These are phyloP conservation scores for Capsella bursapastoris DNA, from an alignment of 345 rosid genomes.

Conservation along the genomic window DNA sequence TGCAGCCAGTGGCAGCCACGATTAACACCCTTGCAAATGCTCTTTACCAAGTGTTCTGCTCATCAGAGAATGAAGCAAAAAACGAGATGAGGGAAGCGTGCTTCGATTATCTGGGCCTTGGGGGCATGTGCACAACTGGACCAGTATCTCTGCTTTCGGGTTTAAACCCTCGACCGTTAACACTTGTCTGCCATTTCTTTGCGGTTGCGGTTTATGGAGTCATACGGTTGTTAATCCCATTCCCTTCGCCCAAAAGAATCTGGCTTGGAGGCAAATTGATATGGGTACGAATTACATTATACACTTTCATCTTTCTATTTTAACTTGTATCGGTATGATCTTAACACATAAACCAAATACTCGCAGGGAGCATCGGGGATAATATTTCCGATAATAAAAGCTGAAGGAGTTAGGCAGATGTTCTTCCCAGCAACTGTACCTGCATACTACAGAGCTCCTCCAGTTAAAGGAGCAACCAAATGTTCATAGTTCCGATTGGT, in stretches of 20 bases:
- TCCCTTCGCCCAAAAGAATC: conserved; percentile 55
- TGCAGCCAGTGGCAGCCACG: conserved; percentile 58
- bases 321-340: not conserved
- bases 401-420: conserved; percentile 60
- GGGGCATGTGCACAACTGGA: conserved; percentile 51
- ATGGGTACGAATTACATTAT: conserved; percentile 38
- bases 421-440: conserved; percentile 57
- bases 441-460: conserved; percentile 55
- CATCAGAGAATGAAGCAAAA: conserved; percentile 54
- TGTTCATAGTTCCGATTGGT: conserved; percentile 35
- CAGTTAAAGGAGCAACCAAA: conserved; percentile 35
- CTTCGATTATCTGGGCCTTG: conserved; percentile 52
- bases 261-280: conserved; percentile 57
- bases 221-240: conserved; percentile 50
- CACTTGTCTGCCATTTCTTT: conserved; percentile 53
- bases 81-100: conserved; percentile 57
- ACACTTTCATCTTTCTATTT: not conserved
- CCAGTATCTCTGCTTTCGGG: conserved; percentile 58
- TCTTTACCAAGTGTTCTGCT: conserved; percentile 53
- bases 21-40: conserved; percentile 56
- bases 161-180: conserved; percentile 50
- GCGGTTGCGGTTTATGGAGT: conserved; percentile 59
- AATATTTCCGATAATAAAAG: conserved; percentile 56
- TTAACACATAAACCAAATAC: not conserved
- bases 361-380: conserved; percentile 58